Conservation (phyloP, 805 yeast genomes). For the Candida pini region DNA sequence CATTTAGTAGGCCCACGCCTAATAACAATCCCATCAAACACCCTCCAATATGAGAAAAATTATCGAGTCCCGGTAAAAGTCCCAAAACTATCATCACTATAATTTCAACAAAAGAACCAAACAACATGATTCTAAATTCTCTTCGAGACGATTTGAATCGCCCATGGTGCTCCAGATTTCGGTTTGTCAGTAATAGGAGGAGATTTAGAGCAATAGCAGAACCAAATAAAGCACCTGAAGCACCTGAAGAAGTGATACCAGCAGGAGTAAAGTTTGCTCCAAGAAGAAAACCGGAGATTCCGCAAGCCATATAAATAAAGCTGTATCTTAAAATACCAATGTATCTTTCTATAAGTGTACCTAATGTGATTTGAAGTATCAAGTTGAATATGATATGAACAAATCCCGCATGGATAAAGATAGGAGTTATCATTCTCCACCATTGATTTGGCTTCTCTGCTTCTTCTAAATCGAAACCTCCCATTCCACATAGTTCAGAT, state of each 20-base stretch:
- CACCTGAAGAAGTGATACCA: constrained; percentile 65
- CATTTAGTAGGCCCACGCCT: constrained; percentile 46
- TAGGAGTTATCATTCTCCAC: constrained; percentile 66
- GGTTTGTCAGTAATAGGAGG: constrained; percentile 47
- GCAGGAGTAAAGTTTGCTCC: constrained; percentile 67
- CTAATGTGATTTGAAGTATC: constrained; percentile 55
- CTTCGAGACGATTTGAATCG: constrained; percentile 22
- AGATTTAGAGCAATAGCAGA: constrained; percentile 54
- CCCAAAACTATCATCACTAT: constrained; percentile 58
- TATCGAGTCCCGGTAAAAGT: constrained; percentile 66
- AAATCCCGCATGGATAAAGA: constrained; percentile 70
- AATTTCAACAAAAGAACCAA: constrained; percentile 49
- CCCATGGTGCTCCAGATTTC: constrained; percentile 39
- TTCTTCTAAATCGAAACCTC: constrained; percentile 35
- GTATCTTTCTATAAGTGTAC: constrained; percentile 49
- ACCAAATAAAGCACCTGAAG: constrained; percentile 69
- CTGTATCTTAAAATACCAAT: constrained; percentile 52
- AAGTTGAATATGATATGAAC: constrained; percentile 62
- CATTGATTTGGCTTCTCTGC: constrained; percentile 49
- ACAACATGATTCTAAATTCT: constrained; percentile 40
- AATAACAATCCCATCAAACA: constrained; percentile 54
- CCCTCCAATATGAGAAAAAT: constrained; percentile 73
- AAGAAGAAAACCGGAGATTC: constrained; percentile 60
- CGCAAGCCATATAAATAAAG: constrained; percentile 53
- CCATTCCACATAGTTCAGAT: constrained; percentile 55